Percentiles rank a stretch among this genome's conserved stretches.
phyloP scores from a whole-genome alignment of 2,329 filamentous ascomycete species.

The Fusarium veterinarium region DNA sequence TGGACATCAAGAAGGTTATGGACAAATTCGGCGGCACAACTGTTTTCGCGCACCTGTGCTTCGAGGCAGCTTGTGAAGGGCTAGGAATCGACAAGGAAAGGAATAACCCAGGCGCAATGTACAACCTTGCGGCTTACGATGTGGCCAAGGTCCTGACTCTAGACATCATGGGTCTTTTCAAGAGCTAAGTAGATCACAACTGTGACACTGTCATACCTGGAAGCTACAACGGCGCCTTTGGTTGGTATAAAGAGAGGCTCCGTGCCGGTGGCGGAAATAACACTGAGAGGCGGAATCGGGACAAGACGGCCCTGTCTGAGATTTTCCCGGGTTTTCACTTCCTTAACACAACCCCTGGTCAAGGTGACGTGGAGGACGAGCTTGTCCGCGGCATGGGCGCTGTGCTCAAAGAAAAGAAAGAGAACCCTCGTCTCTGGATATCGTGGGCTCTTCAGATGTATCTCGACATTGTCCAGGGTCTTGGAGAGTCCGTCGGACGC shows the following conservation, averaged over 20 bases:
- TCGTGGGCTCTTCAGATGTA: constrained; percentile 32
- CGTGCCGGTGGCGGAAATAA: neutral
- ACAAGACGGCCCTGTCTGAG: constrained; percentile 25
- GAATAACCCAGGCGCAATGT: neutral
- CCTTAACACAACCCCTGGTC: neutral
- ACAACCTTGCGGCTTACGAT: constrained; percentile 25
- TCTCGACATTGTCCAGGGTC: constrained; percentile 30
- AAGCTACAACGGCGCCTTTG: constrained; percentile 34
- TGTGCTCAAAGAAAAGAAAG: neutral
- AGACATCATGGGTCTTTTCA: constrained; percentile 12
- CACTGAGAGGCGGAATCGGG: constrained; percentile 17
- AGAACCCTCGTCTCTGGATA: constrained; percentile 22
- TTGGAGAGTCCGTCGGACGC: neutral
- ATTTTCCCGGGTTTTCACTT: constrained; percentile 20
- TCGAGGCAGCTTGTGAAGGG: neutral
- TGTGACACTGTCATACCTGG: neutral
- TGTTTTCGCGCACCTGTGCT: neutral
- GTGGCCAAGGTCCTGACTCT: neutral
- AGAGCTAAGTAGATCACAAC: neutral
- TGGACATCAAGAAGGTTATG: constrained; percentile 58
- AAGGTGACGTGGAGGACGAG: constrained; percentile 34
- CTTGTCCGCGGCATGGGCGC: constrained; percentile 19
- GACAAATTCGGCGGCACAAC: neutral
- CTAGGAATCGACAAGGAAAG: constrained; percentile 7
- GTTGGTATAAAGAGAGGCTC: constrained; percentile 33